phyloP scores from a whole-genome alignment of 2,329 filamentous ascomycete species.

The Thermothelomyces thermophilus region DNA sequence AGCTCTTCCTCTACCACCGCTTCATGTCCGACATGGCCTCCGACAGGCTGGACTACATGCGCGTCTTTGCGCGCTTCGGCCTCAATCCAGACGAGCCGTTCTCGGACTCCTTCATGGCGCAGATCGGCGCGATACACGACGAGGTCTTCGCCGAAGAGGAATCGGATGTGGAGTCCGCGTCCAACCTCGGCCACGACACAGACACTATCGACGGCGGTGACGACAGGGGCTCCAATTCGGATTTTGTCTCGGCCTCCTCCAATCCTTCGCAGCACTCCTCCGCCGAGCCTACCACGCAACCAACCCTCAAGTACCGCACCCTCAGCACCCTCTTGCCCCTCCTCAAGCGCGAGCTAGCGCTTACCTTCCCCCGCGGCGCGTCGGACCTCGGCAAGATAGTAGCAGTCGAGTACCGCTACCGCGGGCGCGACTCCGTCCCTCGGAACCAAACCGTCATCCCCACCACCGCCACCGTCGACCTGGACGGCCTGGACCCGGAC shows the following conservation, averaged over 20 bases:
- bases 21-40: constrained; percentile 72
- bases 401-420: constrained; percentile 48
- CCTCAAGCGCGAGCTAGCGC: constrained; percentile 39
- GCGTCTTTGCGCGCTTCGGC: constrained; percentile 64
- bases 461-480: neutral
- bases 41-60: constrained; percentile 61
- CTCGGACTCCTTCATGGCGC: constrained; percentile 70
- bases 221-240: constrained; percentile 22
- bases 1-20: constrained; percentile 83
- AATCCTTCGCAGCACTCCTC: constrained; percentile 11
- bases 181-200: constrained; percentile 36
- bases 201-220: constrained; percentile 44
- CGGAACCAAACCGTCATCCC: constrained; percentile 16
- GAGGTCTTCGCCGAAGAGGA: constrained; percentile 51
- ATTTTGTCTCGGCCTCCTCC: constrained; percentile 32
- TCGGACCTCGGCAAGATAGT: constrained; percentile 45
- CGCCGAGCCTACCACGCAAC: constrained; percentile 4
- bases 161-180: constrained; percentile 1
- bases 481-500: neutral
- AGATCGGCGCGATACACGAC: constrained; percentile 63
- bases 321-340: constrained; percentile 43
- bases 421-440: constrained; percentile 29
- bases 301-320: constrained; percentile 41
- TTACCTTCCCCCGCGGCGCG: constrained; percentile 48
- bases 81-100: constrained; percentile 61